These are phyloP conservation scores for Massariosphaeria phaeospora DNA, from an alignment of 495 filamentous ascomycete species.

Conservation along the genomic window DNA sequence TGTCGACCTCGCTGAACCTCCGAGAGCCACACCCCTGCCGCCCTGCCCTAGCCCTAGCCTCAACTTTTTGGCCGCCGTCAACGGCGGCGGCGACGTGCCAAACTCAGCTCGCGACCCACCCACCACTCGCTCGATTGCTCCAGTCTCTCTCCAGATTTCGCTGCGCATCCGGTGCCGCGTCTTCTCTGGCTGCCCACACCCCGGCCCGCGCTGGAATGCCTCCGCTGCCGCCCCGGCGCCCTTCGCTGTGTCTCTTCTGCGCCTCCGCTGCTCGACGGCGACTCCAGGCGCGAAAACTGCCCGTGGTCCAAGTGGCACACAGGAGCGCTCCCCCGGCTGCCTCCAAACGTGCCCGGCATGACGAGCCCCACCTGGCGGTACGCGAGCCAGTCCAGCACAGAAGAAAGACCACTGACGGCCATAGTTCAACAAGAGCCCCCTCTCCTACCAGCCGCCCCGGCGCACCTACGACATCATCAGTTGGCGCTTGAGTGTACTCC, in stretches of 20 bases:
- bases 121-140: too few relatives aligned
- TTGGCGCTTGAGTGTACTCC: neutral
- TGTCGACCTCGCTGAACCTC: too few relatives aligned
- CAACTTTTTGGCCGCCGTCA: too few relatives aligned
- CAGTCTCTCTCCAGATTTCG: neutral
- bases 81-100: too few relatives aligned
- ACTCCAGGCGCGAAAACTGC: neutral
- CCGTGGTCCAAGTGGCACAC: conserved; percentile 14
- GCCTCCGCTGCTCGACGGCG: neutral
- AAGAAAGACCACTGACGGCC: too few relatives aligned
- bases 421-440: too few relatives aligned
- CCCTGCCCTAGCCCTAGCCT: too few relatives aligned
- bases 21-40: too few relatives aligned
- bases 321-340: neutral
- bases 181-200: neutral
- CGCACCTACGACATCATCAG: neutral
- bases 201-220: conserved; percentile 15
- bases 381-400: neutral
- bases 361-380: neutral
- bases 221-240: conserved; percentile 5
- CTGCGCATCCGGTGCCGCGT: neutral
- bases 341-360: too few relatives aligned
- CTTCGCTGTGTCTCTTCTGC: conserved; percentile 26
- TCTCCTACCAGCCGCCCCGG: too few relatives aligned
- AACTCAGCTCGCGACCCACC: too few relatives aligned